Base-by-base conservation (phyloP, 441 rosid genomes). In the Populus hybrid region DNA sequence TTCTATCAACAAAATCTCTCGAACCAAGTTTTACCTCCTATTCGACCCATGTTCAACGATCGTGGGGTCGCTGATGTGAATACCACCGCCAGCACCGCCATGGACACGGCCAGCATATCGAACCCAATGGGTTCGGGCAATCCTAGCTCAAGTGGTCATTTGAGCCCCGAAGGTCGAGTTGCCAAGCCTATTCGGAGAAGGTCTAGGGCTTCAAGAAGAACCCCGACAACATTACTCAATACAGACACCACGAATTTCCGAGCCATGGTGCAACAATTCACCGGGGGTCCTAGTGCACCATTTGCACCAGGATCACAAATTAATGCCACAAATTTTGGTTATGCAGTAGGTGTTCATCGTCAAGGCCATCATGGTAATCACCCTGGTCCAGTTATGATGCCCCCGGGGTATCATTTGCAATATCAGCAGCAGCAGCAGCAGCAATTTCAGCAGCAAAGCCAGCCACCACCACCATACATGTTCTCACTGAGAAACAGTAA, bases 251-350 rank as follows among this genome's bases (percentile, higher is more conserved):
- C 94, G 1, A 94, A 94, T 72, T 94, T 94, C 79, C 84, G 99
- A 23, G 93, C 97, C 83, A 88, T 94, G 97, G 97, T 94, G 28
- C 99, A 94, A 28, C 99, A 93, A 36, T 94, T 87, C 84, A 94
- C 99, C 0, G 99, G 99, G 0, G 93, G 94, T n/a, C 97, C 96
- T 8, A 85, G 79, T 3, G 88, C 92, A 5, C 85, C 80, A 35
- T 87, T 85, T 53, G 78, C 82, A 0, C 14, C 85, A 3, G 85
- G 81, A 3, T 23, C 84, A 21, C 85, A 72, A 12, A 82, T 75
- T 2, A 57, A 65, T 30, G 34, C 70, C 9, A 30, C 80, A 10
- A 71, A n/a, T 53, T 78, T 84, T 75, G 70, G 81, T 36, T 79
- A 83, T 66, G 77, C 82, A 32, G 28, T 75, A 9, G 67, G 59